A percentile compares a stretch with the other conserved stretches of the same genome.
These are phyloP conservation scores for Xylariales sp. DNA, from an alignment of 2,329 filamentous ascomycete species.

Conservation along the genomic window DNA sequence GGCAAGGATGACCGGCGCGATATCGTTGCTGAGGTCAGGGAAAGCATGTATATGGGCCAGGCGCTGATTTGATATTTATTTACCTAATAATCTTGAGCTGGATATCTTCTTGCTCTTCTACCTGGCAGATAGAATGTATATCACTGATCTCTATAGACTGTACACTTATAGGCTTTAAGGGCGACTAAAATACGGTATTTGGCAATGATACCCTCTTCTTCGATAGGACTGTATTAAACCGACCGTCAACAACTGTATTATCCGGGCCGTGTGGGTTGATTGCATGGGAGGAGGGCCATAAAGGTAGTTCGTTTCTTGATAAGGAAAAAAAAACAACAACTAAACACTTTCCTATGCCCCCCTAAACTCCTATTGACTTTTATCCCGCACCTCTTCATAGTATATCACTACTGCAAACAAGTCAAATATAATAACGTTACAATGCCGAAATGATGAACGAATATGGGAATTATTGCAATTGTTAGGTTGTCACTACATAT, in stretches of 20 bases:
- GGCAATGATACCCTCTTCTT: constrained; percentile 16
- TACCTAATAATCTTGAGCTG: neutral
- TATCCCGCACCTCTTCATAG: neutral
- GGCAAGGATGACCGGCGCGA: constrained; percentile 91
- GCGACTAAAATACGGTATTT: constrained; percentile 8
- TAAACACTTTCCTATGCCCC: neutral
- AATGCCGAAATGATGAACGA: neutral
- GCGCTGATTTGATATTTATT: constrained; percentile 71
- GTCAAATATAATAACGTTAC: neutral
- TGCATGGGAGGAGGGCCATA: no score
- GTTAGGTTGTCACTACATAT: no score
- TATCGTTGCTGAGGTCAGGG: constrained; percentile 89
- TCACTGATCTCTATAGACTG: constrained; percentile 20
- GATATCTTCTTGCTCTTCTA: constrained; percentile 8
- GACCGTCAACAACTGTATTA: no score
- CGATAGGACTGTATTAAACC: no score
- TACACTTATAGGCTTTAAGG: neutral
- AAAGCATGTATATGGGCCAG: constrained; percentile 86
- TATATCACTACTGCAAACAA: neutral
- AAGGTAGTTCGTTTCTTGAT: no score
- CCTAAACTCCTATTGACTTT: neutral
- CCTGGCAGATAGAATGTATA: constrained; percentile 36
- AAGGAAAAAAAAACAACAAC: no score
- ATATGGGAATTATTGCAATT: no score
- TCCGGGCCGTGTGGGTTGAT: no score